These are phyloP conservation scores for Aspergillus affinis DNA, from an alignment of 495 filamentous ascomycete species.

Conservation along the genomic window DNA sequence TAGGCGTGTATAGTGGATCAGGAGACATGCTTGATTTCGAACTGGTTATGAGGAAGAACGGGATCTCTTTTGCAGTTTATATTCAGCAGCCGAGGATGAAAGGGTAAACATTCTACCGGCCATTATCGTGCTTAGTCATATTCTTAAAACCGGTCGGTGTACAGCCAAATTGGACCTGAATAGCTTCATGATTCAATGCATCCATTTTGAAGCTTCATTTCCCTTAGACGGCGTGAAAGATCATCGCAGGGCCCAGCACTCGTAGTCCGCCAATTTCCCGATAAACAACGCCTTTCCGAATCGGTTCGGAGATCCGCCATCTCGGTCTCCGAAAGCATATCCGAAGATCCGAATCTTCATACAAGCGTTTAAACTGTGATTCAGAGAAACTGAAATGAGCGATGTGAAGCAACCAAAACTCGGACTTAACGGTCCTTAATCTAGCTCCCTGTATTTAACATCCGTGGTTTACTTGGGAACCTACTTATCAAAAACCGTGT, in stretches of 20 bases:
- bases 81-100: neutral
- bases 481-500: neutral
- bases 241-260: neutral
- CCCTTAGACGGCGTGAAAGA: too few species aligned
- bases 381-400: neutral
- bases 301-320: neutral
- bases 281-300: neutral
- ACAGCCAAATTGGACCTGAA: neutral
- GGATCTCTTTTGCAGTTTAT: neutral
- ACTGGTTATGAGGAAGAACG: neutral
- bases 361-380: neutral
- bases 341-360: neutral
- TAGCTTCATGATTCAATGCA: too few species aligned
- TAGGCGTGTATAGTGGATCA: conserved; percentile 26
- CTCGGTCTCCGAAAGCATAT: neutral
- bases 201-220: too few species aligned
- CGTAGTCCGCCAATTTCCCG: neutral
- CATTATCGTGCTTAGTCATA: neutral
- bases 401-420: neutral
- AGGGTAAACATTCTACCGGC: neutral
- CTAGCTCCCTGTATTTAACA: neutral
- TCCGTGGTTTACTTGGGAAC: neutral
- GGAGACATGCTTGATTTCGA: neutral
- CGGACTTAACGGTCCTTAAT: neutral
- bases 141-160: neutral